Percentiles rank a stretch among this genome's conserved stretches.
phyloP scores from a whole-genome alignment of 805 yeast species.

The Metschnikowia vanudenii region DNA sequence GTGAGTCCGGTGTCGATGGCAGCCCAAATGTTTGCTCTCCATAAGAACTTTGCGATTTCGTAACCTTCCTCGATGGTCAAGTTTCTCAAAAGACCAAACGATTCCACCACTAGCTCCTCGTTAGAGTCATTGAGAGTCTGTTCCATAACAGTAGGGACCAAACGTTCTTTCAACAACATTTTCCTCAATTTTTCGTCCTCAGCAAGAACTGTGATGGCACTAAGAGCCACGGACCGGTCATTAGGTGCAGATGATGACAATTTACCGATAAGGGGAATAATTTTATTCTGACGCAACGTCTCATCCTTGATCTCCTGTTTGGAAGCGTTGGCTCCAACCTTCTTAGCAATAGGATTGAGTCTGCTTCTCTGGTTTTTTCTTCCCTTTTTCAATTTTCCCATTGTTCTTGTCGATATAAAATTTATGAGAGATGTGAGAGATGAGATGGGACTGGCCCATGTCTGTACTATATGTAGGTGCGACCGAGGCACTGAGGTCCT shows the following conservation, averaged over 20 bases:
- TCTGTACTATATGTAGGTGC: slow-evolving; percentile 5
- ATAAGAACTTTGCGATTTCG: slow-evolving; percentile 67
- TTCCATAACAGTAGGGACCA: slow-evolving; percentile 62
- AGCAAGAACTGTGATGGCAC: slow-evolving; percentile 66
- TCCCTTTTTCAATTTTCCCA: slow-evolving; percentile 77
- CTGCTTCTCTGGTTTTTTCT: slow-evolving; percentile 38
- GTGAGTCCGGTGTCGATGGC: slow-evolving; percentile 51
- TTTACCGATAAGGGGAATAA: slow-evolving; percentile 66
- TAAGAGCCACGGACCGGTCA: slow-evolving; percentile 75
- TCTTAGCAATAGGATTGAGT: slow-evolving; percentile 34
- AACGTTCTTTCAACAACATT: slow-evolving; percentile 65
- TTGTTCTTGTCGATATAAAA: slow-evolving; percentile 22
- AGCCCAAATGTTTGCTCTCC: slow-evolving; percentile 79
- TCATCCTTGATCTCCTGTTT: slow-evolving; percentile 43
- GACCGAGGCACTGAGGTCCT: background rate
- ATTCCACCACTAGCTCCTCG: slow-evolving; percentile 75
- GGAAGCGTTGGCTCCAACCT: slow-evolving; percentile 15
- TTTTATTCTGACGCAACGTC: slow-evolving; percentile 49
- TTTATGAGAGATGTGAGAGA: slow-evolving; percentile 10
- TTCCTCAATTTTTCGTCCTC: slow-evolving; percentile 67
- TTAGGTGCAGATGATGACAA: slow-evolving; percentile 60
- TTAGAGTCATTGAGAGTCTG: slow-evolving; percentile 63
- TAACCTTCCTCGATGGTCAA: slow-evolving; percentile 85
- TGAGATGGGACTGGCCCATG: slow-evolving; percentile 10
- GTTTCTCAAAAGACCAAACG: slow-evolving; percentile 79